These are phyloP conservation scores for Trichoderma citrinoviride DNA, from an alignment of 2,329 filamentous ascomycete species.

Conservation along the genomic window DNA sequence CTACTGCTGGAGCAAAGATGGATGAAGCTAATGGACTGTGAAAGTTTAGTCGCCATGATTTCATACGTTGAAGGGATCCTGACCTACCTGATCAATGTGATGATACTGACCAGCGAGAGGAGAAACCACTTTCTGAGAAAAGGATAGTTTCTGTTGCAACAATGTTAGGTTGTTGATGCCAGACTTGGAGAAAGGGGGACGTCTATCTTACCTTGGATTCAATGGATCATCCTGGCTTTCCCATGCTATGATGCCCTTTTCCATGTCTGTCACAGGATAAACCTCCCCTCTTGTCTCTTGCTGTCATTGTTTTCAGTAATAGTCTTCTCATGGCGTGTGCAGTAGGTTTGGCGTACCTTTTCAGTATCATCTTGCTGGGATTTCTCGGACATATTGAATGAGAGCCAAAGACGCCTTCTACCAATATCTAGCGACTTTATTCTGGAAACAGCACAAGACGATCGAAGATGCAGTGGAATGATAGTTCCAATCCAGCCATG, in stretches of 20 bases:
- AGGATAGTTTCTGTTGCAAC: constrained; percentile 44
- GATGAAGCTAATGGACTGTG: constrained; percentile 47
- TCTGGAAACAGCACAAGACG: neutral
- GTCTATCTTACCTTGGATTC: constrained; percentile 39
- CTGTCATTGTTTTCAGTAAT: neutral
- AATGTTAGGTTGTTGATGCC: neutral
- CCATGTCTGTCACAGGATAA: constrained; percentile 11
- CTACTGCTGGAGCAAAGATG: constrained; percentile 67
- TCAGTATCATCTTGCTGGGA: neutral
- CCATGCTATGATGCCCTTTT: constrained; percentile 43
- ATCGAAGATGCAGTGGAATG: neutral
- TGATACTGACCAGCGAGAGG: constrained; percentile 45
- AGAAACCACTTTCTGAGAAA: constrained; percentile 45
- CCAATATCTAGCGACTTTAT: too few relatives aligned
- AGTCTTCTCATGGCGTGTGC: neutral
- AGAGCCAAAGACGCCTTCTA: too few relatives aligned
- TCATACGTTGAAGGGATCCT: too few relatives aligned
- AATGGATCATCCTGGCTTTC: constrained; percentile 45
- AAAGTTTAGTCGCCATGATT: neutral
- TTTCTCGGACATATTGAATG: neutral
- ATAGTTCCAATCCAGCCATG: neutral
- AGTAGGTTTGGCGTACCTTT: neutral
- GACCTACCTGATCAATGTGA: constrained; percentile 43
- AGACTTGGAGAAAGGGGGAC: neutral
- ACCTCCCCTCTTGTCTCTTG: neutral